Conservation (phyloP, 257 asterid species). For the Gynochthodes officinalis region DNA sequence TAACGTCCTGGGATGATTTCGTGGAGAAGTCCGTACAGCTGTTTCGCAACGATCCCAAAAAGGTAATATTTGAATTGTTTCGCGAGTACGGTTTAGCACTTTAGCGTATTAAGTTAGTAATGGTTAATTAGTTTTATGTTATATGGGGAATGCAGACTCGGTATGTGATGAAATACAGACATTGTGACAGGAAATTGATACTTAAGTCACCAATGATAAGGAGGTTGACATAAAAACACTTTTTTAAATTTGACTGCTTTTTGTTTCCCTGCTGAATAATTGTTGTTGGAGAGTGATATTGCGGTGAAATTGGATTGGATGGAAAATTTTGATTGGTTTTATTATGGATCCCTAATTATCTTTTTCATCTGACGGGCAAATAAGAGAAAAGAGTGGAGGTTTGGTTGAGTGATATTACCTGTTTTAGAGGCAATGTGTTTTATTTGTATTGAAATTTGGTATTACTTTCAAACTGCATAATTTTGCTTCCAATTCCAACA, state of each 20-base stretch:
- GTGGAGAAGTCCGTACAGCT: slow-evolving; percentile 64
- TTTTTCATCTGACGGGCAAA: no score
- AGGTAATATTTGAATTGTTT: slow-evolving; percentile 28
- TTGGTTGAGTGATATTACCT: not conserved
- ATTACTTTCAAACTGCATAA: not conserved
- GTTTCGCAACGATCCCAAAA: slow-evolving; percentile 68
- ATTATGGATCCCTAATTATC: no score
- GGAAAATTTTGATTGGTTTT: no score
- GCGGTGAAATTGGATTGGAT: not conserved
- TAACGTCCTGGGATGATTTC: slow-evolving; percentile 79
- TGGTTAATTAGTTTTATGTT: slow-evolving; percentile 14
- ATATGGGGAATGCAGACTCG: slow-evolving; percentile 53
- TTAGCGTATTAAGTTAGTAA: not conserved
- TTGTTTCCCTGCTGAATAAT: not conserved
- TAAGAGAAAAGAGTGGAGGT: no score
- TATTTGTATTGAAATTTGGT: not conserved
- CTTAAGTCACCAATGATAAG: slow-evolving; percentile 87
- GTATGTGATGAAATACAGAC: slow-evolving; percentile 78
- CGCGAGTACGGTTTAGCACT: not conserved
- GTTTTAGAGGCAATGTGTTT: not conserved
- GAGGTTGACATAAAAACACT: slow-evolving; percentile 36
- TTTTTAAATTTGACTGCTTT: no score
- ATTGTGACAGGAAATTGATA: slow-evolving; percentile 83
- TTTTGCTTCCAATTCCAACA: not conserved
- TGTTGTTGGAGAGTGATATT: not conserved